Base-by-base conservation (phyloP, 352 stramenopile genomes). In the Elongisporangium senticosum region DNA sequence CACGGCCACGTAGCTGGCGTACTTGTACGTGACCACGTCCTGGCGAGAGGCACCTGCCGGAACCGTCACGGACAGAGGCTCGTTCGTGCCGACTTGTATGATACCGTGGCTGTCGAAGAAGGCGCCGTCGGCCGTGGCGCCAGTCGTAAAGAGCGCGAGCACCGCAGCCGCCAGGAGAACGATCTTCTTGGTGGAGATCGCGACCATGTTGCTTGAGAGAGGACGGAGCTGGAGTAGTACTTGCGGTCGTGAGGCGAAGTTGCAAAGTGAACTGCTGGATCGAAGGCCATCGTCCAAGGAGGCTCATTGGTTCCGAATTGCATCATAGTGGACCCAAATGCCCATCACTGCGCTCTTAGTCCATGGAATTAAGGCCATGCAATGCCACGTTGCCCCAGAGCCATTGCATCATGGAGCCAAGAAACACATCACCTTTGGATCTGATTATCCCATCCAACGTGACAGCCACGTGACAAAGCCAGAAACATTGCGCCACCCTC, bases 1-100 rank as follows among this genome's bases (percentile, higher is more conserved):
- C 19, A 89, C 67, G 4, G 75, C 61, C 28, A 87, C 76, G 60
- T 87, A 87, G 17, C 62, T 75, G 17, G 77, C 71, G 21, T 68
- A 66, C 39, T 79, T 59, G 71, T 84, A 68, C 49, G 69, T 64
- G 50, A 84, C 69, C 39, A 72, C 15, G 54, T 82, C 63, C 40
- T 77, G 26, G 28, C 64, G 62, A 26, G 61, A 68, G n/a, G 52
- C 55, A 7, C 64, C 69, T 13, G 65, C 63, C 0, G 59, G 50
- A 1, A 78, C 68, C 1, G 53, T 49, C 49, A 82, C 40, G 47
- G 74, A 50, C 6, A 79, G 59, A 8, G 54, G 2, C 24, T 80
- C 69, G 1, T 58, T 75, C 3, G 64, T 67, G 22, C 77, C 74
- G 15, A 81, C 63, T 51, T 79, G 64, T 23, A 71, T 55, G 51